These are phyloP conservation scores for Teratosphaeria epicoccoides DNA, from an alignment of 2,329 filamentous ascomycete genomes.

Conservation along the genomic window DNA sequence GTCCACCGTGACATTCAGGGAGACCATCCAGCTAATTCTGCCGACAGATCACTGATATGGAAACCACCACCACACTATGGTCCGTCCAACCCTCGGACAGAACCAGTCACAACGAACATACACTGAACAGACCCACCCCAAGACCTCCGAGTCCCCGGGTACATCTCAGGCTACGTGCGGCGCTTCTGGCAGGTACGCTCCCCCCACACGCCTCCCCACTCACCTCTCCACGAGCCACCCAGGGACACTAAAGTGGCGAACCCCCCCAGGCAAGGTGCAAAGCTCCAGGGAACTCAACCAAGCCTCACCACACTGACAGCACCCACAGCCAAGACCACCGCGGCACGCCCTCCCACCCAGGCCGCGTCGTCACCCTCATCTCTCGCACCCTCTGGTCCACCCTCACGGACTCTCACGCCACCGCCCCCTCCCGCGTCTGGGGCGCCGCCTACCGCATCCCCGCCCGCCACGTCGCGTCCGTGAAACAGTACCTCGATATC, in stretches of 20 bases:
- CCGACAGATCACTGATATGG: slow-evolving; percentile 79
- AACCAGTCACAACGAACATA: not conserved
- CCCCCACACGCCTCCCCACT: too few species aligned
- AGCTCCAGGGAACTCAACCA: too few species aligned
- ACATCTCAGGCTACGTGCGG: slow-evolving; percentile 85
- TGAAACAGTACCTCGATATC: slow-evolving; percentile 84
- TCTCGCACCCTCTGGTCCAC: slow-evolving; percentile 72
- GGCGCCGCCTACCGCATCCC: slow-evolving; percentile 71
- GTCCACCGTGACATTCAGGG: slow-evolving; percentile 12
- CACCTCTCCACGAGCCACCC: not conserved
- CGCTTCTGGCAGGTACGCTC: slow-evolving; percentile 97
- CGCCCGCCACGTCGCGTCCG: slow-evolving; percentile 67
- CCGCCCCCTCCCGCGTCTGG: slow-evolving; percentile 63
- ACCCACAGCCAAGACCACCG: slow-evolving; percentile 80
- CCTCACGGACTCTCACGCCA: slow-evolving; percentile 53
- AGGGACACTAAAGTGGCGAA: slow-evolving; percentile 7
- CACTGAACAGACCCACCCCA: not conserved
- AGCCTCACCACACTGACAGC: not conserved
- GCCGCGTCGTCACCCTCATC: slow-evolving; percentile 87
- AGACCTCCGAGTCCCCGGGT: slow-evolving; percentile 81
- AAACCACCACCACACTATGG: slow-evolving; percentile 94
- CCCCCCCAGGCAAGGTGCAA: slow-evolving; percentile 23
- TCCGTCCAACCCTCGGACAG: slow-evolving; percentile 32
- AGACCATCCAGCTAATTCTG: slow-evolving; percentile 3
- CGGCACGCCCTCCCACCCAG: slow-evolving; percentile 76